Base-by-base conservation (phyloP, 805 yeast species). In the Candida loeiensis region DNA sequence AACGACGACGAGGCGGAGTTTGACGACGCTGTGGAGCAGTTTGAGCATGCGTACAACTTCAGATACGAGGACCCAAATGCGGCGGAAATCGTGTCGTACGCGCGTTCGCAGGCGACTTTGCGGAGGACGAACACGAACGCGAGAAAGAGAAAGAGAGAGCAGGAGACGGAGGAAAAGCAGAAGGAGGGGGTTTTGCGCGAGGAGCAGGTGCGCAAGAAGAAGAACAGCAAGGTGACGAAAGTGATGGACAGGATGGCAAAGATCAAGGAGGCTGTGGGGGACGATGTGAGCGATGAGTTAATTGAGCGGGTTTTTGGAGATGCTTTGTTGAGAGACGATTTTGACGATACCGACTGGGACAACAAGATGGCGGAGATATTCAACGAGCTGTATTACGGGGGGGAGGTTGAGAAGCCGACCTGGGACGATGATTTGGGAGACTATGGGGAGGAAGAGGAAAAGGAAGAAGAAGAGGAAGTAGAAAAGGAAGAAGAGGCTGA, bases 311-410 rank as follows among this genome's bases (percentile, higher is more conserved):
- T 82, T 20, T 79, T 90, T 53, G 87, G 90, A 11, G 83, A 82
- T 39, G 74, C 82, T 34, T 73, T 91, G 50, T 66, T 93, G 45
- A 85, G 85, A 30, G 95, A 85, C 37, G 98, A 93, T 55, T 93
- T 87, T 58, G 88, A 86, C 49, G 88, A 84, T 53, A 76, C 82
- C 19, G 95, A 87, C 45, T 93, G 98, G 98, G 98, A 93, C 59
- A 66, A 62, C 42, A 80, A 86, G 46, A 80, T 93, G 82, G 78
- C 83, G 34, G 84, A 85, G 55, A 77, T 91, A 22, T 93, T 93
- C 58, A 77, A 88, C 55, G 96, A 90, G 36, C 87, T 82, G 42
- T 90, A 76, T 56, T 89, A 90, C 51, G 79, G 72, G 28, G 73
- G 64, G 12, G 66, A 56, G 19, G 33, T 45, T 14, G 60, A 55